Conservation (phyloP, 441 rosid genomes). For the Eutrema salsugineum region DNA sequence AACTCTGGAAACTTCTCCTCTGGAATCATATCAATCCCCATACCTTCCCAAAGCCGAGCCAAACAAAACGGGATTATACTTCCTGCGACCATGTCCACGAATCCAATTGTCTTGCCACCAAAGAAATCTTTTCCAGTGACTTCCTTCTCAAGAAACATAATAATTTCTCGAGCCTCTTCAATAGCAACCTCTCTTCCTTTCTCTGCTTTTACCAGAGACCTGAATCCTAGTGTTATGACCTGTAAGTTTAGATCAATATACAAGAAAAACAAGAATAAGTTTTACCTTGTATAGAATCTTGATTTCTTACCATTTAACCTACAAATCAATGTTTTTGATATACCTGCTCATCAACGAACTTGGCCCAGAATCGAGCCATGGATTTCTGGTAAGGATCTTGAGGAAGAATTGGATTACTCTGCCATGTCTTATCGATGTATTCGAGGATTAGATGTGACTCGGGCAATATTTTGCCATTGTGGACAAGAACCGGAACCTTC, state of each 20-base stretch:
- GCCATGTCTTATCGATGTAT: slow-evolving; percentile 35
- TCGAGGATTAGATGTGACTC: slow-evolving; percentile 31
- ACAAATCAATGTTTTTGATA: neutral
- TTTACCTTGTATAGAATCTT: neutral
- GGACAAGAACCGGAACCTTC: slow-evolving; percentile 30
- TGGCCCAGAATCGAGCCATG: slow-evolving; percentile 37
- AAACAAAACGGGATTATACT: neutral
- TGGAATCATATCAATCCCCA: neutral
- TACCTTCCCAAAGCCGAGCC: neutral
- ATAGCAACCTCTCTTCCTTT: slow-evolving; percentile 15
- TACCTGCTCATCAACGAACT: slow-evolving; percentile 22
- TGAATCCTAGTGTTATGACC: neutral
- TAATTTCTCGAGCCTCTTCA: slow-evolving; percentile 15
- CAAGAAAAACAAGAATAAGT: neutral
- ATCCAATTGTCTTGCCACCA: slow-evolving; percentile 36
- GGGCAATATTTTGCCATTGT: slow-evolving; percentile 15
- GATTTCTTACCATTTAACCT: neutral
- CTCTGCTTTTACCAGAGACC: neutral
- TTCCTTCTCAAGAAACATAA: slow-evolving; percentile 34
- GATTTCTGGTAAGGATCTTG: slow-evolving; percentile 36
- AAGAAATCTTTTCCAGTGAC: slow-evolving; percentile 40
- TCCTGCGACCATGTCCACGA: slow-evolving; percentile 33
- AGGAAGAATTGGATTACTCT: slow-evolving; percentile 27
- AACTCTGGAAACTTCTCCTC: neutral
- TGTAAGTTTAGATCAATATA: neutral